A percentile compares a stretch with the other conserved stretches of the same genome.
These are phyloP conservation scores for Anisogramma anomala DNA, from an alignment of 2,329 filamentous ascomycete species.

Conservation along the genomic window DNA sequence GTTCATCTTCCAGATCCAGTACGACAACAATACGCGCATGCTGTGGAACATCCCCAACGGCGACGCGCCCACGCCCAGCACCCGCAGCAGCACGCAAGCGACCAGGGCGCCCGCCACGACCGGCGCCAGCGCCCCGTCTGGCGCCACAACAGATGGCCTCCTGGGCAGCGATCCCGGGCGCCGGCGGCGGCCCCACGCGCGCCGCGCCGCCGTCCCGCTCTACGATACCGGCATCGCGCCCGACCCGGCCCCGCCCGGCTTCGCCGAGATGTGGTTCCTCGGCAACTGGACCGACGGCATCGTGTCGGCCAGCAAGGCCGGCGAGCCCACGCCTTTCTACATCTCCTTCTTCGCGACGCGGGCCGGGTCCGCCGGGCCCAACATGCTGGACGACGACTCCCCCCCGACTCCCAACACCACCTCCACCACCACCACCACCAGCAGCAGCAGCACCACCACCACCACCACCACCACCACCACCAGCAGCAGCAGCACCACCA, in stretches of 20 bases:
- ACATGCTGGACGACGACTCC: conserved; percentile 15
- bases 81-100: conserved; percentile 4
- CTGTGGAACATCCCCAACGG: conserved; percentile 37
- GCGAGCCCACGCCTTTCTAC: conserved; percentile 81
- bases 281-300: conserved; percentile 77
- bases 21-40: conserved; percentile 47
- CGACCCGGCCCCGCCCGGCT: conserved; percentile 44
- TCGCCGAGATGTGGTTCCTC: conserved; percentile 66
- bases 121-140: not conserved
- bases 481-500: no score
- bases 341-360: conserved; percentile 55
- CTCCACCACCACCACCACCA: conserved; percentile 19
- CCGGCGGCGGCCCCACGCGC: no score
- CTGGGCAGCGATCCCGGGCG: not conserved
- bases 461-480: no score
- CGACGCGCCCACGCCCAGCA: conserved; percentile 16
- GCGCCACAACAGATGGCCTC: conserved; percentile 1
- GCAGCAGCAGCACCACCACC: conserved; percentile 14
- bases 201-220: conserved; percentile 2
- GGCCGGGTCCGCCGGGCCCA: conserved; percentile 23
- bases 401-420: not conserved
- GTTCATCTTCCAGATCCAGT: conserved; percentile 68
- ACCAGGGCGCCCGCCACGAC: not conserved
- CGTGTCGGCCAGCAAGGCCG: conserved; percentile 51
- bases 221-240: conserved; percentile 31